phyloP scores from a whole-genome alignment of 345 rosid genomes.

The Aegle marmelos region DNA sequence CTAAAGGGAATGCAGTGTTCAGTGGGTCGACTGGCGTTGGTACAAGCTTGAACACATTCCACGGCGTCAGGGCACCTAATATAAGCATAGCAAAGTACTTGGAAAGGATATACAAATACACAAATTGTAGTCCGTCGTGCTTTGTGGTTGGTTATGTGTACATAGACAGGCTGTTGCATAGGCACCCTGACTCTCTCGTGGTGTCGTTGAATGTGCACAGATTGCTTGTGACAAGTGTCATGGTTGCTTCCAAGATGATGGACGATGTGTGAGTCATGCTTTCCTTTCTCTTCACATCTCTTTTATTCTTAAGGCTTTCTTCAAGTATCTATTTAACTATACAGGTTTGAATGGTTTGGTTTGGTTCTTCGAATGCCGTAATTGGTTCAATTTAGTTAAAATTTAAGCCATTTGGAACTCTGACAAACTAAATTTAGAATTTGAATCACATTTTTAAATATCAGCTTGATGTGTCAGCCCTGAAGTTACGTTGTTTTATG shows the following conservation, averaged over 20 bases:
- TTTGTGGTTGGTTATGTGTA: slow-evolving; percentile 83
- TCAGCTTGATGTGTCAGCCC: background rate
- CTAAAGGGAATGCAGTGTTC: slow-evolving; percentile 14
- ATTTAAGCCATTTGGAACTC: background rate
- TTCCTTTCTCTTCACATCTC: background rate
- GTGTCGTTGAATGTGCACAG: slow-evolving; percentile 75
- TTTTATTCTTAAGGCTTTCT: background rate
- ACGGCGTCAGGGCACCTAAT: slow-evolving; percentile 69
- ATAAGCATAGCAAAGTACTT: slow-evolving; percentile 77
- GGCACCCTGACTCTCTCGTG: slow-evolving; percentile 70
- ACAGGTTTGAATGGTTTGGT: background rate
- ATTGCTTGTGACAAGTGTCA: slow-evolving; percentile 73
- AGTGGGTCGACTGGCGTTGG: slow-evolving; percentile 25
- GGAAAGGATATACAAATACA: slow-evolving; percentile 84
- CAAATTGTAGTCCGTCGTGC: slow-evolving; percentile 83
- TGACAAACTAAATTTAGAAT: background rate
- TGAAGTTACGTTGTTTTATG: background rate
- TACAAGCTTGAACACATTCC: slow-evolving; percentile 68
- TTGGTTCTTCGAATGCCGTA: background rate
- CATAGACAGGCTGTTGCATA: slow-evolving; percentile 70
- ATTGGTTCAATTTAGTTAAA: background rate
- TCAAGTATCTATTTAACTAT: background rate
- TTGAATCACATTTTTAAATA: background rate
- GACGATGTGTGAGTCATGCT: slow-evolving; percentile 76
- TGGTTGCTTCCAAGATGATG: slow-evolving; percentile 89